Evolutionary conservation across 495 filamentous ascomycete genomes (phyloP).

Genomic region (Penicillium antarcticum): DNA sequence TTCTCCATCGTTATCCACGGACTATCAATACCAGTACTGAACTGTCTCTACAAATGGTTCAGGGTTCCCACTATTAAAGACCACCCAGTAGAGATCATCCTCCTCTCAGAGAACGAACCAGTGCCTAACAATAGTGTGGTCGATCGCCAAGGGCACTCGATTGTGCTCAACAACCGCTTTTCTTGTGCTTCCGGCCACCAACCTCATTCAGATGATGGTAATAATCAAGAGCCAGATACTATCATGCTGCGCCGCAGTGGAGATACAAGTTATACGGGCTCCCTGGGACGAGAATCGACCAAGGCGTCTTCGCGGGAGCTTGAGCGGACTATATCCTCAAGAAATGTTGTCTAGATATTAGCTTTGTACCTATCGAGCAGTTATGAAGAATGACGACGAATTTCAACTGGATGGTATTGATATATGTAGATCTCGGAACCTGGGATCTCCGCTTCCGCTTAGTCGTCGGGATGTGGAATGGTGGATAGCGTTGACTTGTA

Average conservation of each 20-base stretch:
- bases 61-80: conserved; percentile 48
- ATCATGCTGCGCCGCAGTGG: background rate
- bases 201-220: background rate
- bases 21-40: conserved; percentile 52
- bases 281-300: background rate
- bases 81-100: conserved; percentile 47
- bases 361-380: too few relatives aligned
- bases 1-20: conserved; percentile 58
- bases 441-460: too few relatives aligned
- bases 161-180: conserved; percentile 55
- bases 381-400: too few relatives aligned
- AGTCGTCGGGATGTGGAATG: too few relatives aligned
- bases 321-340: background rate
- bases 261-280: background rate
- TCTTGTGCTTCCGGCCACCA: conserved; percentile 19
- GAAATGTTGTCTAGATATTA: too few relatives aligned
- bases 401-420: too few relatives aligned
- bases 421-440: too few relatives aligned
- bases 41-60: conserved; percentile 40
- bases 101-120: conserved; percentile 47
- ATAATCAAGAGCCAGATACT: background rate
- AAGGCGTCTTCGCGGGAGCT: conserved; percentile 6
- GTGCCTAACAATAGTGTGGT: conserved; percentile 51
- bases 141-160: conserved; percentile 39
- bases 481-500: too few relatives aligned